Percentiles rank a stretch among this genome's conserved stretches.
phyloP scores from a whole-genome alignment of 768 basidiomycete species.

The Coprinellus aureogranulatus region DNA sequence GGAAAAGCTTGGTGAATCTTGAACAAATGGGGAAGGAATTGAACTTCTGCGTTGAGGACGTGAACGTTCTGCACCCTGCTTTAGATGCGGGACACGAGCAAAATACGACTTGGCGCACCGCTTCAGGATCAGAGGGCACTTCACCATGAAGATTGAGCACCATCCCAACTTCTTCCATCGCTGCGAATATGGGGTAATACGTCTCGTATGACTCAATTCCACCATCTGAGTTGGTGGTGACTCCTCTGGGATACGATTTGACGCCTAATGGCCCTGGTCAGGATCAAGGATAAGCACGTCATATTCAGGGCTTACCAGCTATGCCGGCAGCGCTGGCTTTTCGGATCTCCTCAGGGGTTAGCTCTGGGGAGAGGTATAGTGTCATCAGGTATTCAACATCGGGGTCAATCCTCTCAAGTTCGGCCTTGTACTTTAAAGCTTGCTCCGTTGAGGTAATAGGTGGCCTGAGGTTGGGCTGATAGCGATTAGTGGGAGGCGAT shows the following conservation, averaged over 20 bases:
- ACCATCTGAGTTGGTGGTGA: constrained; percentile 94
- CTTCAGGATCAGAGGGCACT: constrained; percentile 78
- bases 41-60: constrained; percentile 88
- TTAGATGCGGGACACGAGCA: background rate
- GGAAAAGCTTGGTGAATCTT: constrained; percentile 84
- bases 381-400: constrained; percentile 90
- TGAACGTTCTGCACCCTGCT: constrained; percentile 66
- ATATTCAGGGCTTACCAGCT: constrained; percentile 39
- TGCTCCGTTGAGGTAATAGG: constrained; percentile 81
- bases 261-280: constrained; percentile 48
- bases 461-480: constrained; percentile 87
- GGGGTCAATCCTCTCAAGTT: constrained; percentile 73
- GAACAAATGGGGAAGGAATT: constrained; percentile 84
- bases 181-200: constrained; percentile 90
- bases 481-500: constrained; percentile 11
- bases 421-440: constrained; percentile 76
- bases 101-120: constrained; percentile 52
- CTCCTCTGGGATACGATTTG: constrained; percentile 95
- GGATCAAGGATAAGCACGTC: background rate
- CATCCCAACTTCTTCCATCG: constrained; percentile 91
- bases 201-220: constrained; percentile 94
- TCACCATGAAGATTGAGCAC: constrained; percentile 97
- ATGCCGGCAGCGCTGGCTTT: constrained; percentile 87
- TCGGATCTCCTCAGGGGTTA: constrained; percentile 87
- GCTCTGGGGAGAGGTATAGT: constrained; percentile 86